phyloP scores from a whole-genome alignment of 2,329 filamentous ascomycete species.

The Aspergillus piperis region DNA sequence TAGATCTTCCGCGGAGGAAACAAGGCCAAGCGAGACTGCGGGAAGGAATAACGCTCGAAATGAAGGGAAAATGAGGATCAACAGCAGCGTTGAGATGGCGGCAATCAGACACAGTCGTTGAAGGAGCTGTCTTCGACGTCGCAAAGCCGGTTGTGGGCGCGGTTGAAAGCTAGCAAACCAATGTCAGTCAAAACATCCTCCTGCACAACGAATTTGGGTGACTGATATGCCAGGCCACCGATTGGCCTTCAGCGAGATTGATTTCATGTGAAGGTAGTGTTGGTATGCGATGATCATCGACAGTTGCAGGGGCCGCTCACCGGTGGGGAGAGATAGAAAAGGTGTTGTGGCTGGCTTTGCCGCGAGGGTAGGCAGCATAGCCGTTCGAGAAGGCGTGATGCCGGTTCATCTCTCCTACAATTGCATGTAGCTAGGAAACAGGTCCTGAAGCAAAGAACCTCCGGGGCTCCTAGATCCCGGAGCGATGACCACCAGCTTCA shows the following conservation, averaged over 20 bases:
- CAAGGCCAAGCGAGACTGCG: slow-evolving; percentile 68
- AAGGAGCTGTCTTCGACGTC: slow-evolving; percentile 72
- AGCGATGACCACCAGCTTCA: slow-evolving; percentile 14
- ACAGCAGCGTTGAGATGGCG: slow-evolving; percentile 58
- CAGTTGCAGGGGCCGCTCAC: slow-evolving; percentile 52
- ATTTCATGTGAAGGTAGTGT: not conserved
- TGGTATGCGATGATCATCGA: slow-evolving; percentile 1
- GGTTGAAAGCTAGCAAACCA: slow-evolving; percentile 71
- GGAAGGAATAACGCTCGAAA: slow-evolving; percentile 64
- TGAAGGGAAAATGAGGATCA: slow-evolving; percentile 76
- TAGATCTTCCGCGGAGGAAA: slow-evolving; percentile 67
- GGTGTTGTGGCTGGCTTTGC: slow-evolving; percentile 59
- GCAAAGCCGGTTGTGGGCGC: slow-evolving; percentile 70
- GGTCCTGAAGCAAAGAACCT: slow-evolving; percentile 12
- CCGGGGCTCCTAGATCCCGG: slow-evolving; percentile 11
- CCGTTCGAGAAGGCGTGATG: slow-evolving; percentile 85
- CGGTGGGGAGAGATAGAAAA: slow-evolving; percentile 89
- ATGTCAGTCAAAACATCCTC: slow-evolving; percentile 8
- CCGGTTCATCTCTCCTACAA: slow-evolving; percentile 72
- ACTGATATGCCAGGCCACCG: not conserved
- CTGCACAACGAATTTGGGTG: not conserved
- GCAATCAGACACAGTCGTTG: slow-evolving; percentile 64
- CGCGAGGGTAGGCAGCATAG: slow-evolving; percentile 66
- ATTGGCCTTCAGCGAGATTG: not conserved
- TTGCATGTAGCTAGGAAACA: slow-evolving; percentile 29